Evolutionary conservation across 441 rosid species (phyloP), one percentile per base, ranked within the genome.

Genomic region (Populus hybrid): DNA sequence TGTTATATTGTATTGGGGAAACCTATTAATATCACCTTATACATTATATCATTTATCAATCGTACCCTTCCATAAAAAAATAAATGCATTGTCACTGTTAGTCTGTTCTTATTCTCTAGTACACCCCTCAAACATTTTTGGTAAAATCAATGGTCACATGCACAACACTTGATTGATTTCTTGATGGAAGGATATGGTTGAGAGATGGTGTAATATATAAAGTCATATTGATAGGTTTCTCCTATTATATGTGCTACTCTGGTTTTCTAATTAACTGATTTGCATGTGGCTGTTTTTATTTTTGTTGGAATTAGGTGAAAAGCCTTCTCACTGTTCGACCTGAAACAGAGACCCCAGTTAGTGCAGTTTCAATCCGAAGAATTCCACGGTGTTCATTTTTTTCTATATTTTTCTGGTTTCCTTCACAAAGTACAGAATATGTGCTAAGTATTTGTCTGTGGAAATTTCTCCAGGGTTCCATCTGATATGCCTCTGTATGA

Each of bases 301-400:
- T 10, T 24, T 10, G 11, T 26, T 57, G 67, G 38, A 42, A 16
- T 23, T 84, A 95, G 99, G 97, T 91, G 80, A 96, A 94, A 88
- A 94, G 94, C 82, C 94, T 96, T 75, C 95, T 96, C 53, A 96
- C 99, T 0, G 98, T 96, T 71, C 89, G 98, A 61, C 97, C 99
- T 75, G 99, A 96, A 85, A 91, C 97, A 65, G 99, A 96, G 87
- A 94, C 98, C 66, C 97, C 92, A 40, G 98, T 94, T 77, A 94
- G 94, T 73, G 93, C 98, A 20, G 98, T 96, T 84, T 94, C 98
- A 72, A 96, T 96, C 81, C 83, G 99, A 63, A 87, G 98, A 79
- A 94, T 96, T 73, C 98, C 99, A 50, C 85, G 99, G 99, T 96
- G 34, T 36, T 77, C 50, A 53, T 36, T 36, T 32, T 0, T 18